Base-by-base conservation (phyloP, 371 early-diverging fungal genomes). In the Nosema muscidifuracis region DNA sequence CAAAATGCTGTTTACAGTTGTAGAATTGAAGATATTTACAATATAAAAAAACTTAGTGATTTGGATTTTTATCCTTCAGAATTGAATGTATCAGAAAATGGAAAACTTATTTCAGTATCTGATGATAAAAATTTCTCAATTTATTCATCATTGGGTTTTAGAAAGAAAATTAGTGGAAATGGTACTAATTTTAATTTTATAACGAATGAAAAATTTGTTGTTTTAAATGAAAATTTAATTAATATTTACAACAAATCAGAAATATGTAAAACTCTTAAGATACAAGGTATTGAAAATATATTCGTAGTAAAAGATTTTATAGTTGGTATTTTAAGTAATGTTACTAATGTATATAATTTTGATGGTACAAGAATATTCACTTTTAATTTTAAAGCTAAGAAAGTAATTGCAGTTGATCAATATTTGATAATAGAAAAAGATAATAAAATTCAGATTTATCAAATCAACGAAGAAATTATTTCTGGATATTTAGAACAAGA, bases 81-180 rank as follows among this genome's bases (percentile, higher is more conserved):
- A 22, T 31, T 77, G 18, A 47, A 26, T 10, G 53, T 51, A 7
- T 62, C 58, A 24, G 43, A 43, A 18, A 65, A 56, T 63, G 53
- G 63, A 6, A 77, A 77, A 44, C 20, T 58, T 18, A 56, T 77
- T 36, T 69, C 77, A 7, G 33, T 64, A 38, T 43, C 34, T 2
- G 44, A 53, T 10, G 57, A 74, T 33, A 50, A 44, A 10, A 47
- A 42, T 4, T 64, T 65, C 40, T 38, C n/a, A 6, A 28, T 77
- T 20, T 74, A 69, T 64, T 72, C 73, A 2, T 53, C 61, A 12
- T 44, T 77, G 28, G 77, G 77, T 18, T 57, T 77, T 33, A 70
- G 77, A 57, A 68, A 64, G 53, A 73, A 70, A 42, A 51, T 64
- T 20, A 24, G 4, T 18, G 65, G 62, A 0, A 16, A 22, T 33